These are phyloP conservation scores for Rosa lucieae DNA, from an alignment of 306 rosid genomes.

Conservation along the genomic window DNA sequence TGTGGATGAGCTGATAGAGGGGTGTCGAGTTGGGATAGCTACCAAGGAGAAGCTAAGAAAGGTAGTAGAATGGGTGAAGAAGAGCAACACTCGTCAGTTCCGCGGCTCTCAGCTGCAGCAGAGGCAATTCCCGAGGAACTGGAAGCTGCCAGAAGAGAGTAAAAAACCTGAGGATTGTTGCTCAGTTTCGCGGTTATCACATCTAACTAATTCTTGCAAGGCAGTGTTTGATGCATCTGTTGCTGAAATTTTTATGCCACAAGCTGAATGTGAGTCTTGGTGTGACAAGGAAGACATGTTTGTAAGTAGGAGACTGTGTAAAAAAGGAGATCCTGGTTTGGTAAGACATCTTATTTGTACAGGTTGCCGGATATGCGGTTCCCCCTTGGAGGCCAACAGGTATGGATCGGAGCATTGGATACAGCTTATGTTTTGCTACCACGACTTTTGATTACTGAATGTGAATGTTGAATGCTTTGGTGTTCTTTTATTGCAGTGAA, in stretches of 20 bases:
- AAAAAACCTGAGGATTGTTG: conserved; percentile 39
- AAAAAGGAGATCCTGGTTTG: conserved; percentile 40
- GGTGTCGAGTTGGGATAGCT: conserved; percentile 54
- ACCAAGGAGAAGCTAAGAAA: conserved; percentile 61
- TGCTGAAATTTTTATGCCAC: conserved; percentile 58
- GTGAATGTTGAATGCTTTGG: conserved; percentile 20
- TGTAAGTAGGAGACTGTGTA: conserved; percentile 50
- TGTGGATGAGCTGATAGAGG: conserved; percentile 50
- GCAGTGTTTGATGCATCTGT: conserved; percentile 57
- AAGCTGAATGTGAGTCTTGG: conserved; percentile 26
- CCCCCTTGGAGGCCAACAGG: conserved; percentile 53
- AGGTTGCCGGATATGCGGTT: conserved; percentile 84
- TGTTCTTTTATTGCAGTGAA: conserved; percentile 30
- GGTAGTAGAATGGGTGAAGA: conserved; percentile 71
- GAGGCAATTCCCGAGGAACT: conserved; percentile 46
- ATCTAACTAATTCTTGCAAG: conserved; percentile 45
- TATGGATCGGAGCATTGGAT: conserved; percentile 23
- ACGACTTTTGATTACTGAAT: neutral
- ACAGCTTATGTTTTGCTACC: conserved; percentile 1
- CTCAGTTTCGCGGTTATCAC: conserved; percentile 52
- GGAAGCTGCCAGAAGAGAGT: conserved; percentile 57
- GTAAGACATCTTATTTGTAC: conserved; percentile 66
- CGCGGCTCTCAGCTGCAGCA: conserved; percentile 21
- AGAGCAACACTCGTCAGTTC: neutral
- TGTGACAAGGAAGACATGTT: conserved; percentile 52